Percentiles rank a stretch among this genome's conserved stretches.
These are phyloP conservation scores for Erodium chrysanthum DNA, from an alignment of 441 rosid genomes.

Conservation along the genomic window DNA sequence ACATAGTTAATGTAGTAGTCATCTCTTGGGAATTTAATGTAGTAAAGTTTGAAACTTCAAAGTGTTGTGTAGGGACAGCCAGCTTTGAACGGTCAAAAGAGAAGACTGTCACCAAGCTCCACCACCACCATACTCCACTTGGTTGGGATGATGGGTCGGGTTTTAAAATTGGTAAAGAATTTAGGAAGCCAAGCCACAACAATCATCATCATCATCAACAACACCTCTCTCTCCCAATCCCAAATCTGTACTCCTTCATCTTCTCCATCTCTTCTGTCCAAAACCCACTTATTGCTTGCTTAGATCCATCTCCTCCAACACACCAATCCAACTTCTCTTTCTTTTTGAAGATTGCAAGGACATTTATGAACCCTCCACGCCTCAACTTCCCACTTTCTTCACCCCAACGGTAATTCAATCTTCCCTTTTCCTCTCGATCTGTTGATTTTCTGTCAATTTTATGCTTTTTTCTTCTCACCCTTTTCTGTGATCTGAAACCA, in stretches of 20 bases:
- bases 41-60: neutral
- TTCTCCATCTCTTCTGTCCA: neutral
- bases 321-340: neutral
- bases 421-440: neutral
- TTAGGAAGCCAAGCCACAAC: neutral
- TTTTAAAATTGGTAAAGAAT: too few species aligned
- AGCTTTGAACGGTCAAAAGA: slow-evolving; percentile 4
- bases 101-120: slow-evolving; percentile 11
- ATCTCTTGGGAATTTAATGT: too few species aligned
- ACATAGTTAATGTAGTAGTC: too few species aligned
- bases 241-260: neutral
- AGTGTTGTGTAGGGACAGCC: neutral
- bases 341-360: neutral
- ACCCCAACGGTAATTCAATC: neutral
- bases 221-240: neutral
- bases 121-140: slow-evolving; percentile 8
- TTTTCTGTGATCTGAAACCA: neutral
- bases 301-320: neutral
- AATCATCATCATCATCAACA: neutral
- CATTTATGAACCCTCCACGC: neutral
- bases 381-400: slow-evolving; percentile 1
- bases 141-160: too few species aligned
- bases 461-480: neutral
- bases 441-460: neutral
- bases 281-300: slow-evolving; percentile 1